Evolutionary conservation across 2,329 filamentous ascomycete species (phyloP).

Genomic region (Monosporascus sp.): DNA sequence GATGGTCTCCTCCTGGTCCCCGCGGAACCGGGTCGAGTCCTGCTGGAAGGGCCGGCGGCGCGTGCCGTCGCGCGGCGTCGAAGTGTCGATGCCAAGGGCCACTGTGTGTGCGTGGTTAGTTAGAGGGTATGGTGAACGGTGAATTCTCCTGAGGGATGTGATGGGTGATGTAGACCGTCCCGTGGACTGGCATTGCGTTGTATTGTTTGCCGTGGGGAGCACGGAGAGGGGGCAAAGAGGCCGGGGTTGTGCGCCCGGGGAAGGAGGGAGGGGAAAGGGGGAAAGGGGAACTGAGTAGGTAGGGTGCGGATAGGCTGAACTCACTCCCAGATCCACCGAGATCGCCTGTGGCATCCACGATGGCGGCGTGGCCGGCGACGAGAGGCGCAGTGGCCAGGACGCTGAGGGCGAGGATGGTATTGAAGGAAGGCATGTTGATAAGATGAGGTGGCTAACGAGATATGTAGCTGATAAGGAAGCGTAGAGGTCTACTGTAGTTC

Average conservation of each 20-base stretch:
- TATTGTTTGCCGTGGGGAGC: too few species aligned
- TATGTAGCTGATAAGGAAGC: constrained; percentile 1
- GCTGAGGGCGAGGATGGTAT: constrained; percentile 33
- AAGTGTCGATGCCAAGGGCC: constrained; percentile 44
- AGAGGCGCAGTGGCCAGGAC: constrained; percentile 50
- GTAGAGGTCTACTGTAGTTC: constrained; percentile 8
- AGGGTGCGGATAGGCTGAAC: neutral
- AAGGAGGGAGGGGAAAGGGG: neutral
- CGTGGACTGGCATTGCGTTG: too few species aligned
- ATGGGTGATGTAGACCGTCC: too few species aligned
- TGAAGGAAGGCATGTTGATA: constrained; percentile 21
- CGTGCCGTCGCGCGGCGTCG: constrained; percentile 58
- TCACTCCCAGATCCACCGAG: constrained; percentile 50
- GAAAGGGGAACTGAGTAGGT: too few species aligned
- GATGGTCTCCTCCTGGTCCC: constrained; percentile 44
- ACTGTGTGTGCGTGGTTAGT: constrained; percentile 15
- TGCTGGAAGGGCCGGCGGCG: constrained; percentile 57
- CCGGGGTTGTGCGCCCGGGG: neutral
- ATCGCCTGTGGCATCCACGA: constrained; percentile 53
- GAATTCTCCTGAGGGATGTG: too few species aligned
- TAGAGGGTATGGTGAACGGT: constrained; percentile 1
- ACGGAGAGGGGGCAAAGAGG: too few species aligned
- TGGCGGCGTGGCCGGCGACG: constrained; percentile 56
- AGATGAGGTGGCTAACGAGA: neutral
- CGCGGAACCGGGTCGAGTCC: constrained; percentile 58